Base-by-base conservation (phyloP, 176 grass and related monocot species). In the Eleusine indica region DNA sequence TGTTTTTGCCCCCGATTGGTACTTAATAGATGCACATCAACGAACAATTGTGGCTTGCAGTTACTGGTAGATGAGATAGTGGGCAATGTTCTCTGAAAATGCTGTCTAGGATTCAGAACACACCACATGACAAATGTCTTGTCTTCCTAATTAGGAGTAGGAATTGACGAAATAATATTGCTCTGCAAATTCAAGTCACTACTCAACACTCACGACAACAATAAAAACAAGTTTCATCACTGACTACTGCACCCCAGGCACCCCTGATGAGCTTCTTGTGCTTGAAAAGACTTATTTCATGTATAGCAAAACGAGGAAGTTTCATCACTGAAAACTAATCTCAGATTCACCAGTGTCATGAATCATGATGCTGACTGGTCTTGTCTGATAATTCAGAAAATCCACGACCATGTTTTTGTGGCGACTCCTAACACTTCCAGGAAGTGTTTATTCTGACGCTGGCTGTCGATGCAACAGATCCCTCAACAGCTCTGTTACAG, bases 41-140 rank as follows among this genome's bases (percentile, higher is more conserved):
- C 72, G 54, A 82, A 67, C 28, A 82, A 73, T 48, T 58, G 73
- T 72, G 58, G 9, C 3, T 71, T 25, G 71, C 83, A 73, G 54
- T 89, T 71, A 89, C 37, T 72, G 13, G 13, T 51, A 51, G 14
- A 51, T 51, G 48, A 51, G 11, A 13, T 51, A 51, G 12, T 51
- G 48, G 48, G 48, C 12, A 15, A 9, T 12, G 13, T 11, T 51
- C 13, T 51, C 48, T 51, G 48, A 51, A 51, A 51, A 51, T n/a
- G 79, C 85, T 81, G 82, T 86, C 72, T 77, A 77, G 88, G 73
- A 85, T 82, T 89, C 78, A 77, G 82, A 46, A 81, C 43, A 56
- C 77, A 85, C 22, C 42, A 64, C 52, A 89, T 75, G 76, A 40
- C 66, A 89, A 32, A 71, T 85, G n/a, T 84, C 68, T 43, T 5